Conservation (phyloP, 352 stramenopile species). For the Globisporangium cylindrosporum region DNA sequence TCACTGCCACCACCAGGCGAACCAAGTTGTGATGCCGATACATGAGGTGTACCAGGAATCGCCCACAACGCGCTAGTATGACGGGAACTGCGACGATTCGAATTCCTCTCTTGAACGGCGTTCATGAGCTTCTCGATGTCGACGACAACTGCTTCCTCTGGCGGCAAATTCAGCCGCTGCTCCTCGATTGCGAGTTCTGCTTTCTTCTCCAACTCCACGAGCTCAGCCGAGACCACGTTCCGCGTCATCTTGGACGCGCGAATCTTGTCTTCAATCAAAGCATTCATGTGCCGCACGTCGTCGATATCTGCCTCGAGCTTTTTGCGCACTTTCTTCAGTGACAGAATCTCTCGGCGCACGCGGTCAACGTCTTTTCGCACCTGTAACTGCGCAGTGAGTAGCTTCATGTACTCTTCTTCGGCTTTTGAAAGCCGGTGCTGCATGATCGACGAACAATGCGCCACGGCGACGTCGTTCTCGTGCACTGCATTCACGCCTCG, state of each 20-base stretch:
- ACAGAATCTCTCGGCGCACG: constrained; percentile 54
- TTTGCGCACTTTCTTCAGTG: constrained; percentile 48
- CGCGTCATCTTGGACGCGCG: constrained; percentile 40
- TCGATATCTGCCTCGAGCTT: constrained; percentile 65
- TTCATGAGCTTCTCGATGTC: constrained; percentile 60
- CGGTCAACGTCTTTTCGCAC: constrained; percentile 59
- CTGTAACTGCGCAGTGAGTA: constrained; percentile 61
- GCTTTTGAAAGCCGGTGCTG: constrained; percentile 69
- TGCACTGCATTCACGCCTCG: constrained; percentile 71
- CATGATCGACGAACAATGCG: constrained; percentile 73
- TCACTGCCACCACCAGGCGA: neutral
- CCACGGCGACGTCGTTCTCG: constrained; percentile 73
- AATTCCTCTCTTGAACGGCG: constrained; percentile 40
- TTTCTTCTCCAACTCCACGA: constrained; percentile 54
- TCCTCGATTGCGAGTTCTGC: constrained; percentile 53
- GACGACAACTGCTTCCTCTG: constrained; percentile 60
- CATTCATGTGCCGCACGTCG: constrained; percentile 40
- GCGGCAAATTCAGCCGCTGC: constrained; percentile 53
- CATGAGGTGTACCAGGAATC: neutral
- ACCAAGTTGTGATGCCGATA: neutral
- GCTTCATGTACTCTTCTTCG: constrained; percentile 79
- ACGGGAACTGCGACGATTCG: constrained; percentile 9
- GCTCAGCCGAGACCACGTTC: constrained; percentile 48
- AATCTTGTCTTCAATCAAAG: constrained; percentile 42
- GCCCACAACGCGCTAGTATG: neutral